Percentiles rank a stretch among this genome's conserved stretches.
Conservation (phyloP, 805 yeast genomes). For the Yamadazyma paraphyllophila region DNA sequence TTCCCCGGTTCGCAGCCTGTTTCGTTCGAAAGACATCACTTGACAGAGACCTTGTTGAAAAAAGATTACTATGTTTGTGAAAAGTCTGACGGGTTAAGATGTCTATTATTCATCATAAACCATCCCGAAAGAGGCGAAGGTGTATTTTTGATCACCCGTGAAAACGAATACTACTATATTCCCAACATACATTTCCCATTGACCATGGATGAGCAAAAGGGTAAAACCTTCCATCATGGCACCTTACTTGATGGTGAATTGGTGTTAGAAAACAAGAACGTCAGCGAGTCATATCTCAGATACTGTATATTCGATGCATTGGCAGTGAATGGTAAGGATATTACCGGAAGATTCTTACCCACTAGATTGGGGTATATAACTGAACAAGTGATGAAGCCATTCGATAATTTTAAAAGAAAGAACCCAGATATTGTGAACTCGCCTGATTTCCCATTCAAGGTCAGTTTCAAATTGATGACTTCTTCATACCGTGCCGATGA, state of each 20-base stretch:
- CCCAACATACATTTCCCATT: conserved; percentile 84
- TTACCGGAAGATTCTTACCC: conserved; percentile 69
- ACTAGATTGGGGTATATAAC: conserved; percentile 86
- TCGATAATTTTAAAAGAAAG: conserved; percentile 60
- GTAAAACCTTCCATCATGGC: conserved; percentile 72
- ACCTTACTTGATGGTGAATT: conserved; percentile 93
- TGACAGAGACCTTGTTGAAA: conserved; percentile 55
- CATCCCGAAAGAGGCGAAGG: conserved; percentile 82
- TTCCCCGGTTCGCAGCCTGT: conserved; percentile 97
- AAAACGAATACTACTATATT: conserved; percentile 78
- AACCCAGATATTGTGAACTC: conserved; percentile 72
- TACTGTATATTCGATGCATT: conserved; percentile 90
- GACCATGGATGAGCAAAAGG: conserved; percentile 40
- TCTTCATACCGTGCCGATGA: conserved; percentile 73
- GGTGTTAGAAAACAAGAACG: conserved; percentile 70
- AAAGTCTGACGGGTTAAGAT: conserved; percentile 90
- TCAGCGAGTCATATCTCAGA: conserved; percentile 49
- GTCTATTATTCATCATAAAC: conserved; percentile 65
- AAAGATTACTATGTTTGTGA: conserved; percentile 94
- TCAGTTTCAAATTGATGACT: conserved; percentile 86
- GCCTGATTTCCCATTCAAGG: conserved; percentile 72
- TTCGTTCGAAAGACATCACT: conserved; percentile 75
- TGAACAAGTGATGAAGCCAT: conserved; percentile 79
- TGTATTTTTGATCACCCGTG: conserved; percentile 83
- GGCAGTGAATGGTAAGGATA: conserved; percentile 71